phyloP scores from a whole-genome alignment of 257 asterid species.

The Striga asiatica region DNA sequence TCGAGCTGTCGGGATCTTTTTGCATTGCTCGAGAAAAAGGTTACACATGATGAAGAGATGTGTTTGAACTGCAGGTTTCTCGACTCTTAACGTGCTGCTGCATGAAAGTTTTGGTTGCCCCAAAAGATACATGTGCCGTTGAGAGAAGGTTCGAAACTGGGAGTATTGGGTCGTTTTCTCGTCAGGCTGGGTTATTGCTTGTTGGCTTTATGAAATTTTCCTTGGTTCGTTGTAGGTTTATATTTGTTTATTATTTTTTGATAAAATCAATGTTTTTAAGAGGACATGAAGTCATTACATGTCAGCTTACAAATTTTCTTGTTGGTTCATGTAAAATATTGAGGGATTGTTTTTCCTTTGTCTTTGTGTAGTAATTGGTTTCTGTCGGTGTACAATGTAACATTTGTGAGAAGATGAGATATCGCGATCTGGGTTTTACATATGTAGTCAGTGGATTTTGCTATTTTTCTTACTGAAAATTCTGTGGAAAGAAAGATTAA shows the following conservation, averaged over 20 bases:
- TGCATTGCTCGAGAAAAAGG: slow-evolving; percentile 14
- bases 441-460: neutral
- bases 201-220: slow-evolving; percentile 7
- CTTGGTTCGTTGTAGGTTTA: slow-evolving; percentile 28
- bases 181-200: slow-evolving; percentile 20
- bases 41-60: slow-evolving; percentile 12
- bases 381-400: slow-evolving; percentile 20
- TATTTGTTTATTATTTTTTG: slow-evolving; percentile 22
- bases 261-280: no score
- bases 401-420: slow-evolving; percentile 24
- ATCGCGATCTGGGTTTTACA: neutral
- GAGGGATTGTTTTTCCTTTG: slow-evolving; percentile 21
- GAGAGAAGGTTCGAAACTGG: slow-evolving; percentile 23
- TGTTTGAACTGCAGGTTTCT: slow-evolving; percentile 7
- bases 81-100: slow-evolving; percentile 9
- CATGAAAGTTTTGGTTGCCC: slow-evolving; percentile 16
- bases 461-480: neutral
- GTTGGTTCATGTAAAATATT: slow-evolving; percentile 40
- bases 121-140: slow-evolving; percentile 17
- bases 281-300: slow-evolving; percentile 16
- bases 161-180: slow-evolving; percentile 7
- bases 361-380: slow-evolving; percentile 36
- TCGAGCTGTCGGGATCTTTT: slow-evolving; percentile 17
- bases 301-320: slow-evolving; percentile 16
- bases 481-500: no score